phyloP scores from a whole-genome alignment of 2,329 filamentous ascomycete genomes.

The Plectosphaerella cucumerina region DNA sequence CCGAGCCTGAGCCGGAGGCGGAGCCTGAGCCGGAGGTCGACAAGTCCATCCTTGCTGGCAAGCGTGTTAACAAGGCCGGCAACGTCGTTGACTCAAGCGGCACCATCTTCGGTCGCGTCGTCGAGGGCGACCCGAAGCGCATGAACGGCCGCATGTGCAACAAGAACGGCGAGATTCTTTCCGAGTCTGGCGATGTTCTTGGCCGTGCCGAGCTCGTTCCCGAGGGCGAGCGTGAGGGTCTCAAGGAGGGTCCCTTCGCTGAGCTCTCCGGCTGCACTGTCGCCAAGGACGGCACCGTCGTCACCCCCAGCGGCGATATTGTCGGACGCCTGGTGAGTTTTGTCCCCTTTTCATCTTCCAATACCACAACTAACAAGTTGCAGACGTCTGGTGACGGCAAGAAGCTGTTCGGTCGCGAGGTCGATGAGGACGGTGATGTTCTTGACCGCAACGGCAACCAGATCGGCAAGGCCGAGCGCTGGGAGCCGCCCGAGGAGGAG shows the following conservation, averaged over 20 bases:
- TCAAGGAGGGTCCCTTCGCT: conserved; percentile 65
- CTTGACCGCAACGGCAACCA: conserved; percentile 68
- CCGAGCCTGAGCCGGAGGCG: conserved; percentile 31
- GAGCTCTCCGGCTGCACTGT: conserved; percentile 62
- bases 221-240: conserved; percentile 58
- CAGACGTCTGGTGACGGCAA: conserved; percentile 57
- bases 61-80: conserved; percentile 68
- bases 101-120: conserved; percentile 57
- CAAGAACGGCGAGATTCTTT: conserved; percentile 67
- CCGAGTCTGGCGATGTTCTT: conserved; percentile 67
- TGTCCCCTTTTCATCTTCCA: no score
- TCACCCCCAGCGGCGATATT: conserved; percentile 62
- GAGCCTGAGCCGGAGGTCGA: conserved; percentile 50
- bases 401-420: conserved; percentile 65
- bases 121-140: conserved; percentile 62
- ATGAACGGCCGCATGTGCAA: conserved; percentile 67
- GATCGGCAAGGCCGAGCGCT: conserved; percentile 55
- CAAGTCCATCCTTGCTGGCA: conserved; percentile 61
- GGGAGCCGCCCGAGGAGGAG: conserved; percentile 41
- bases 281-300: conserved; percentile 64
- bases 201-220: conserved; percentile 65
- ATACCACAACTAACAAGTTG: no score
- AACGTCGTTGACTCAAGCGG: conserved; percentile 53
- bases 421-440: conserved; percentile 81
- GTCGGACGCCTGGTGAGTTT: conserved; percentile 64